Conservation (phyloP, 164 flowering plant genomes). For the Magnolia officinalis region DNA sequence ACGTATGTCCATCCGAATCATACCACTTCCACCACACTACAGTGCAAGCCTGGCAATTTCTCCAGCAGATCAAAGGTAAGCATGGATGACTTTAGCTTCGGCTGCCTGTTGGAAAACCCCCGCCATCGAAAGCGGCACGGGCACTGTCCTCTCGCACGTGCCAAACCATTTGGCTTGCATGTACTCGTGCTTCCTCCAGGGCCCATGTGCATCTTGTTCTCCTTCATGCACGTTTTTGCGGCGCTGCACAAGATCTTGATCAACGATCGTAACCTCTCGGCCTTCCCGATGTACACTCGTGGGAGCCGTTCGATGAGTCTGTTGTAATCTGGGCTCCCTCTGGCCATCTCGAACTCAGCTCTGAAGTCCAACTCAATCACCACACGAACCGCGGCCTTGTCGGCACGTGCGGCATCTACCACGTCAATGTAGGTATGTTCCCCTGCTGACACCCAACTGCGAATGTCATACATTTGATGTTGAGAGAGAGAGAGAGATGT, state of each 20-base stretch:
- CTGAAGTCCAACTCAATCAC: conserved; percentile 72
- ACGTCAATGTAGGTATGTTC: conserved; percentile 80
- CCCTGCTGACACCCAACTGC: conserved; percentile 34
- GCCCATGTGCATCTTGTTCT: conserved; percentile 83
- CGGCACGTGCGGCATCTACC: conserved; percentile 36
- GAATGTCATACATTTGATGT: too few relatives aligned
- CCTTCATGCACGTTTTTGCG: conserved; percentile 82
- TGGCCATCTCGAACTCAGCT: conserved; percentile 87
- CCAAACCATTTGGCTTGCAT: conserved; percentile 91
- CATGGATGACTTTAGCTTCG: conserved; percentile 47
- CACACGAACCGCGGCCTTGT: conserved; percentile 57
- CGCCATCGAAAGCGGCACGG: not conserved
- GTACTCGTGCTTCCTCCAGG: conserved; percentile 89
- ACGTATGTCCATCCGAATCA: conserved; percentile 1
- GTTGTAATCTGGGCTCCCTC: conserved; percentile 71
- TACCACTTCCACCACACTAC: conserved; percentile 39
- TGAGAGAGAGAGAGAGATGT: too few relatives aligned
- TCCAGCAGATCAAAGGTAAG: conserved; percentile 44
- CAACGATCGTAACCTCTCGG: conserved; percentile 46
- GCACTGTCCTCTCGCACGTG: conserved; percentile 23
- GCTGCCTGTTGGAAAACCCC: conserved; percentile 8
- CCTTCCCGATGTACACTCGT: conserved; percentile 72
- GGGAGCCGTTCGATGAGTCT: conserved; percentile 53
- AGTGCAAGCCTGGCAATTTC: conserved; percentile 31
- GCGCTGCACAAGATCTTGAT: conserved; percentile 65